These are phyloP conservation scores for Cnidoscolus chayamansa DNA, from an alignment of 441 rosid species.

Conservation along the genomic window DNA sequence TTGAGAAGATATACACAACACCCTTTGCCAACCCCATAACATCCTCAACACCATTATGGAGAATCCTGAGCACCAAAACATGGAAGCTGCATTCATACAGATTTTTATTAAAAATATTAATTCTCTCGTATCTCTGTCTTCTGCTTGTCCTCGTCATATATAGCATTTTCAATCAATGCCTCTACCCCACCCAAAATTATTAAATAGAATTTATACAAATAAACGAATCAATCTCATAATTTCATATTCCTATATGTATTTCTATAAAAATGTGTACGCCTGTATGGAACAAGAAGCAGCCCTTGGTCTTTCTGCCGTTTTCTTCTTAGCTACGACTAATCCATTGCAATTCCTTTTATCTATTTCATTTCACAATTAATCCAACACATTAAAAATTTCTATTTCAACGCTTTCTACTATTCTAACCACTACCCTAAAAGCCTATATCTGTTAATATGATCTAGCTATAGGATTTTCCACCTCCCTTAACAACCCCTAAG, in stretches of 20 bases:
- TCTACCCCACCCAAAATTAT: slow-evolving; percentile 19
- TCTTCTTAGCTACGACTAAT: background rate
- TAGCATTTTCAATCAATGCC: slow-evolving; percentile 18
- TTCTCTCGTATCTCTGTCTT: slow-evolving; percentile 26
- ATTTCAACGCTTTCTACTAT: background rate
- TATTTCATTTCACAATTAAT: too few species aligned
- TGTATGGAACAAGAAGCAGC: slow-evolving; percentile 3
- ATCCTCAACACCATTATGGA: background rate
- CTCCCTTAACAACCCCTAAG: too few species aligned
- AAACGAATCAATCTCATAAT: background rate
- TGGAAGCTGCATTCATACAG: slow-evolving; percentile 24
- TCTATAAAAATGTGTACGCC: too few species aligned
- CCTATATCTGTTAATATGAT: background rate
- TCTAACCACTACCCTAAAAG: background rate
- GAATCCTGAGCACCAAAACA: slow-evolving; percentile 23
- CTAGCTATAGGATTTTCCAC: too few species aligned
- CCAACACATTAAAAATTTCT: too few species aligned
- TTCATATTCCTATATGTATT: too few species aligned
- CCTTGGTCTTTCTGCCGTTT: slow-evolving; percentile 14
- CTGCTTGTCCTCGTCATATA: slow-evolving; percentile 22
- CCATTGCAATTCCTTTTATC: too few species aligned
- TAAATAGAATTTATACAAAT: background rate
- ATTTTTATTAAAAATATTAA: slow-evolving; percentile 23
- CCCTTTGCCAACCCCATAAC: background rate
- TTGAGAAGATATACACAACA: background rate